Conservation (phyloP, 257 asterid species). For the Jacaranda copaia region DNA sequence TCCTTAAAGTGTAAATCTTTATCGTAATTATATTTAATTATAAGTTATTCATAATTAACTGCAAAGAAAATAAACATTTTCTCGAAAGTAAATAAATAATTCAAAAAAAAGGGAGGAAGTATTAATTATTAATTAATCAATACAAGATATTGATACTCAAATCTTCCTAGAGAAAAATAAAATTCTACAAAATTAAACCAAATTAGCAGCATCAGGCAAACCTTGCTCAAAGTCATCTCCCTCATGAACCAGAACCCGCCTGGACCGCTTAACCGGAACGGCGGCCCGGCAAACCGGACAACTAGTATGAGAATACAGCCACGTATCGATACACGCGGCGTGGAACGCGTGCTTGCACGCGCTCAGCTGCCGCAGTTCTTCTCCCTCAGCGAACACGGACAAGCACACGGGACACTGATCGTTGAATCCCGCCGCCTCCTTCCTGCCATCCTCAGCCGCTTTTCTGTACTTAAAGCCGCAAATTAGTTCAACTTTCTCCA, state of each 20-base stretch:
- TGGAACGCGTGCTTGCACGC: slow-evolving; percentile 67
- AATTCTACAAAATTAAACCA: slow-evolving; percentile 41
- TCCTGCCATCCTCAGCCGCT: slow-evolving; percentile 19
- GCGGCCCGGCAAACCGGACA: slow-evolving; percentile 81
- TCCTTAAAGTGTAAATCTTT: too few species aligned
- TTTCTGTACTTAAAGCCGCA: slow-evolving; percentile 43
- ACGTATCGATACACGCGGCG: slow-evolving; percentile 64
- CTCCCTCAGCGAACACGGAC: slow-evolving; percentile 63
- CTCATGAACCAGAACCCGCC: slow-evolving; percentile 15
- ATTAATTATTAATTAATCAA: background rate
- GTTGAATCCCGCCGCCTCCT: slow-evolving; percentile 35
- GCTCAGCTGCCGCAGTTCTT: slow-evolving; percentile 56
- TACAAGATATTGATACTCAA: background rate
- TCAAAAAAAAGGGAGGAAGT: background rate
- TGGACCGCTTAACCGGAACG: slow-evolving; percentile 44
- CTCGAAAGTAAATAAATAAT: background rate
- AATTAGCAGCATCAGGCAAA: slow-evolving; percentile 60
- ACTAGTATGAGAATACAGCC: slow-evolving; percentile 61
- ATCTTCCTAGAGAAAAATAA: background rate
- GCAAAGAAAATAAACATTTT: too few species aligned
- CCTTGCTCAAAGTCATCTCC: slow-evolving; percentile 62
- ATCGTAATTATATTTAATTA: too few species aligned
- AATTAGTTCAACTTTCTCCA: slow-evolving; percentile 21
- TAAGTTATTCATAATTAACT: too few species aligned
- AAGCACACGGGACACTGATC: slow-evolving; percentile 72